Evolutionary conservation across 371 early-diverging fungal species (phyloP), one percentile per base, ranked within the genome.

Genomic region (Phascolomyces articulosus): DNA sequence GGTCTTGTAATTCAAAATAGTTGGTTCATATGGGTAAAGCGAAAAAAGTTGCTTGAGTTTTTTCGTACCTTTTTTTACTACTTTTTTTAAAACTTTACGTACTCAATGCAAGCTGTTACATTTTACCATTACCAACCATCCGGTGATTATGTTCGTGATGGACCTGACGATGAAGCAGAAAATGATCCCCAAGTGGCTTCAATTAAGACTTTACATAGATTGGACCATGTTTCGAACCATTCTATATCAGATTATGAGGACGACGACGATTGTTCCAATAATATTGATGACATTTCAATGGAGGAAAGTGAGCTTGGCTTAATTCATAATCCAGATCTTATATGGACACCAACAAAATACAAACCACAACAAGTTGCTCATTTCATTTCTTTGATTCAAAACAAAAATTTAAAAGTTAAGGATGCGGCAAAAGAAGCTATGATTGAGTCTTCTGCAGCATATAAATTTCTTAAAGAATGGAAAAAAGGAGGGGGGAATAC

Each of bases 381-480:
- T 41, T 60, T 60, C 28, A 60, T 44, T 27, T 4, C 24, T 21
- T 26, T 60, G 47, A 10, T 60, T 23, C 47, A 47, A 23, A 60
- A 60, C 48, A 18, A n/a, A n/a, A 44, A 47, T 13, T 44, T 15
- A 21, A 3, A 47, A 51, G 31, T 9, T 6, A 4, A 8, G 4
- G 23, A 28, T n/a, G n/a, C n/a, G n/a, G n/a, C n/a, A n/a, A n/a
- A n/a, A n/a, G n/a, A n/a, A n/a, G n/a, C n/a, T n/a, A 4, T 57
- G 51, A 41, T 60, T 28, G 20, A 48, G 7, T 18, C 6, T 8
- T 60, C 60, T 21, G 21, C 60, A 47, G 62, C 62, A 29, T 62
- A 62, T 23, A 62, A 49, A n/a, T n/a, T n/a, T 9, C 24, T 34
- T 53, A 62, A 51, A 53, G n/a, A 62, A 38, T 62, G 62, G 62